phyloP scores from a whole-genome alignment of 2,329 filamentous ascomycete genomes.

The Fusarium pseudoanthophilum region DNA sequence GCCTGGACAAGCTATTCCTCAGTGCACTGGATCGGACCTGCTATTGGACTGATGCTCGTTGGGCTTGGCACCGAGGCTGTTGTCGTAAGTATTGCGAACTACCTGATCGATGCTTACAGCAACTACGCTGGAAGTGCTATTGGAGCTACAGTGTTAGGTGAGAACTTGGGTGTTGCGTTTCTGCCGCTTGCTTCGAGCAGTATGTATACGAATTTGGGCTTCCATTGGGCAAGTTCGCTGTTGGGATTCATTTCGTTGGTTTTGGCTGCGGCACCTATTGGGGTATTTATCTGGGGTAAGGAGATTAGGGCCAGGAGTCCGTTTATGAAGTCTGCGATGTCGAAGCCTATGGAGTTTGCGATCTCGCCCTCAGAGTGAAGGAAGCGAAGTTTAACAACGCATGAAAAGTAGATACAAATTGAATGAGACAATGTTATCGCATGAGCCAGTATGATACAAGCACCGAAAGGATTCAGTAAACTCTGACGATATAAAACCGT shows the following conservation, averaged over 20 bases:
- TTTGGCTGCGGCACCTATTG: constrained; percentile 20
- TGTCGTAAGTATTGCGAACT: constrained; percentile 27
- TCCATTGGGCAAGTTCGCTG: constrained; percentile 30
- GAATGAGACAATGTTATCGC: not conserved
- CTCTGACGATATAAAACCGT: rapidly evolving
- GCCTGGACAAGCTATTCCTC: constrained; percentile 27
- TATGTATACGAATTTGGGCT: constrained; percentile 30
- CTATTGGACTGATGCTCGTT: constrained; percentile 21
- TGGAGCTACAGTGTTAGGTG: constrained; percentile 14
- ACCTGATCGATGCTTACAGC: constrained; percentile 31
- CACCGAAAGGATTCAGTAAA: rapidly evolving
- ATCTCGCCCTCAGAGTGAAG: not conserved
- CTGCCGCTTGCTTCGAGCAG: constrained; percentile 26
- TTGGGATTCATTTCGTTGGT: constrained; percentile 22
- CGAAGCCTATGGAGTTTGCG: constrained; percentile 14
- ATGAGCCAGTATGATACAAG: not conserved
- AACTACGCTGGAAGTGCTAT: constrained; percentile 29
- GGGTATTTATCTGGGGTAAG: constrained; percentile 23
- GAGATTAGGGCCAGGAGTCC: constrained; percentile 30
- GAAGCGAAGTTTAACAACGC: rapidly evolving
- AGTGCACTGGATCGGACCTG: constrained; percentile 19
- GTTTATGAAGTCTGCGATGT: constrained; percentile 26
- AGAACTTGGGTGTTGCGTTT: constrained; percentile 29
- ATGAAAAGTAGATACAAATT: not conserved
- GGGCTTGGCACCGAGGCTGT: constrained; percentile 24